Evolutionary conservation across 1,139 yeast genomes (phyloP).

Genomic region (Hansenula anomala): DNA sequence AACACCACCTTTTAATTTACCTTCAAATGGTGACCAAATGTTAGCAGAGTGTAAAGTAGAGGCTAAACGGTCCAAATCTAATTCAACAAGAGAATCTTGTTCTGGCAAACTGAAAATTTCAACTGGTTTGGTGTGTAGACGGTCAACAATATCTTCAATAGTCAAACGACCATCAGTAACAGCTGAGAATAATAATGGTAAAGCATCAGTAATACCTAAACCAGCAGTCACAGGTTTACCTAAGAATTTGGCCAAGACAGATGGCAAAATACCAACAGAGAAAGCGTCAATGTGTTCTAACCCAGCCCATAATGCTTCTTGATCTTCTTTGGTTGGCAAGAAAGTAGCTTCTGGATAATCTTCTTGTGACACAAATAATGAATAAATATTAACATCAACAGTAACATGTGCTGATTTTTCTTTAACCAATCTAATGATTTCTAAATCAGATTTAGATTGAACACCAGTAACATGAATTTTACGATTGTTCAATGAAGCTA

Average conservation of each 20-base stretch:
- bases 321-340: slow-evolving; percentile 80
- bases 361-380: slow-evolving; percentile 70
- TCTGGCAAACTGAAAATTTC: slow-evolving; percentile 79
- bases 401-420: slow-evolving; percentile 78
- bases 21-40: slow-evolving; percentile 51
- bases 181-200: slow-evolving; percentile 80
- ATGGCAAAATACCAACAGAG: slow-evolving; percentile 80
- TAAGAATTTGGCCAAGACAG: slow-evolving; percentile 60
- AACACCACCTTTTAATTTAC: slow-evolving; percentile 67
- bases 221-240: slow-evolving; percentile 63
- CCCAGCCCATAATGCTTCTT: slow-evolving; percentile 76
- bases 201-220: slow-evolving; percentile 71
- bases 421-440: slow-evolving; percentile 81
- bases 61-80: slow-evolving; percentile 71
- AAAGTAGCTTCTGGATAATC: slow-evolving; percentile 66
- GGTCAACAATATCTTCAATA: slow-evolving; percentile 62
- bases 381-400: slow-evolving; percentile 81
- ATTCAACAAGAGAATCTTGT: slow-evolving; percentile 71
- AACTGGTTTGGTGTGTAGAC: slow-evolving; percentile 80
- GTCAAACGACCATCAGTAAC: slow-evolving; percentile 72
- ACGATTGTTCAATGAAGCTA: slow-evolving; percentile 85
- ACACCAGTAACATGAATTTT: slow-evolving; percentile 89
- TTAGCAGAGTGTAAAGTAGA: slow-evolving; percentile 35
- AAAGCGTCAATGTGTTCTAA: slow-evolving; percentile 76
- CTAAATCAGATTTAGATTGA: slow-evolving; percentile 74